A percentile compares a stretch with the other conserved stretches of the same genome.
Conservation (phyloP, 2,329 filamentous ascomycete genomes). For the Cladosporium colombiae region DNA sequence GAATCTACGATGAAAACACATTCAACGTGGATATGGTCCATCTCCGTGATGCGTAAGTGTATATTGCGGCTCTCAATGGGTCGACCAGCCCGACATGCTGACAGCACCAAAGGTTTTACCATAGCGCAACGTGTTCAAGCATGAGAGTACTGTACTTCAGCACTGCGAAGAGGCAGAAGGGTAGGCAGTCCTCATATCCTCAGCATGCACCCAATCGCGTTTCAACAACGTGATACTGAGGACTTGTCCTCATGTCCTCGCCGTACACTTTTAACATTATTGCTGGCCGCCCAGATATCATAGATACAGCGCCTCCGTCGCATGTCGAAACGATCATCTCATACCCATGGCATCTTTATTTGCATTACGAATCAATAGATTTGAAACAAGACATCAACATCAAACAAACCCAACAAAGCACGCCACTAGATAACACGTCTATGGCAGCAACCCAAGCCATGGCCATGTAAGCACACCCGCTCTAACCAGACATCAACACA, state of each 20-base stretch:
- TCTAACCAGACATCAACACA: background rate
- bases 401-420: background rate
- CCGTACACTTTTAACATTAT: background rate
- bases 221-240: background rate
- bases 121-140: background rate
- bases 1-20: accelerated
- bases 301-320: background rate
- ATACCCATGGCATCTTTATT: background rate
- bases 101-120: background rate
- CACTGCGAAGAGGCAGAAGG: background rate
- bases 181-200: background rate
- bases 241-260: conserved; percentile 9
- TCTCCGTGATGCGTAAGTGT: background rate
- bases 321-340: background rate
- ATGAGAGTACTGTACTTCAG: background rate
- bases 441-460: background rate
- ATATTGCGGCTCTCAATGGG: background rate
- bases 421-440: background rate
- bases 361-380: background rate
- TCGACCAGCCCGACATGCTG: background rate
- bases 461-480: background rate
- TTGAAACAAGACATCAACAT: background rate
- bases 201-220: background rate
- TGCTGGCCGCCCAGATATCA: background rate
- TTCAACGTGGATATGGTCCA: background rate